Evolutionary conservation across 192 early-diverging fungal genomes (phyloP), one percentile per base, ranked within the genome.

Genomic region (Neocallimastix lanati): DNA sequence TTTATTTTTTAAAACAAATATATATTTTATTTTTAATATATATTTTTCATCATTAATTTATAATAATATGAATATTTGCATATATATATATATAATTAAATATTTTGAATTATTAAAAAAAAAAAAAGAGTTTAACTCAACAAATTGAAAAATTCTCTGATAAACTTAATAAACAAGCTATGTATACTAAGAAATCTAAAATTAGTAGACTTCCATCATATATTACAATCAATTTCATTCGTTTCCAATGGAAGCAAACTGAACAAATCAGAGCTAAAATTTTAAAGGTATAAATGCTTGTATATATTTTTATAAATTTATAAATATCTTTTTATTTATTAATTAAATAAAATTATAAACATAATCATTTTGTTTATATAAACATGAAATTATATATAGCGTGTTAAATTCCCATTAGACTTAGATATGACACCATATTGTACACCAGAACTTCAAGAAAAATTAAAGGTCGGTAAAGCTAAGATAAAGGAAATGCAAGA

Each of bases 391-490:
- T n/a, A n/a, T n/a, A n/a, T n/a, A 58, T 77, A 88, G 86, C 93
- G 92, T 83, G 96, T 99, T 76, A 93, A 95, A 83, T 98, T 95
- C 82, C 96, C 97, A 21, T 87, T 96, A 36, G 94, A 96, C 28
- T 86, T 97, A 36, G 96, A 99, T 80, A 91, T 91, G 13, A 87
- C 91, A 27, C 90, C 93, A 79, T 90, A 94, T 78, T 96, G 95
- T 82, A 95, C 95, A 14, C 81, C 90, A 12, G 93, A 94, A 81
- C 88, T 99, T 28, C 89, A 92, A 76, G 84, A 86, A 29, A 96
- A 94, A 80, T 86, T 96, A 35, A 82, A 82, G 13, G 85, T 85
- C 7, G 87, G 84, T 12, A 87, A 86, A 36, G 33, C 82, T 21
- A 80, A 83, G 28, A 80, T 97, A 28, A 89, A 92, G 33, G 92